Base-by-base conservation (phyloP, 805 yeast species). In the Teunomyces funiuensis region DNA sequence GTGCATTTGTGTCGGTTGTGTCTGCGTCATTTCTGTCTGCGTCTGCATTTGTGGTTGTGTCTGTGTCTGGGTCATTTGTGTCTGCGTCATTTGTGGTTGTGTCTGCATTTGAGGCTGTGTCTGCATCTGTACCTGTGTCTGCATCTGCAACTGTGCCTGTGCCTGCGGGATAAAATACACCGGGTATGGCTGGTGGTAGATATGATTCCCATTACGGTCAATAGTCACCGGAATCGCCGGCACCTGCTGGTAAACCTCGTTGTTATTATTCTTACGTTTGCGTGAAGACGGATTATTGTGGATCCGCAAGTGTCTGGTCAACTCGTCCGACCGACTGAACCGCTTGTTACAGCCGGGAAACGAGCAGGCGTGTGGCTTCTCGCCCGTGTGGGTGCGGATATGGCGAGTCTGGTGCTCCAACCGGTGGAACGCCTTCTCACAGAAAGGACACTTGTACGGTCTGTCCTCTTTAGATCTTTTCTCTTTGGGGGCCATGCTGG, bases 401-500 rank as follows among this genome's bases (percentile, higher is more conserved):
- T 84, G 91, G 53, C 91, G 73, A 6, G 89, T 83, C 55, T 83
- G 88, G 60, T 84, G 91, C 54, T 84, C 91, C 31, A 84, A 60
- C 43, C 91, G 69, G 55, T 83, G 88, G 57, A 84, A 84, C 0
- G 87, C 88, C 60, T 84, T 80, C 28, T 77, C 78, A 57, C 91
- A 84, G 55, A 82, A 71, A 3, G 88, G 83, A 56, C 91, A 84
- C 46, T 82, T 79, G 61, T 82, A 84, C 1, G 90, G 90, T 45
- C 82, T 60, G 7, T 44, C 51, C 17, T 47, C 51, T 19, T 44
- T 47, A 28, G 27, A 28, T 30, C 41, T 40, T 22, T 46, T 45
- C 28, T 45, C 49, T 37, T 42, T 46, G 29, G 40, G 41, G n/a
- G 41, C 41, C 50, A 43, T 44, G 4, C 5, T 23, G 9, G 16